Percentiles rank a stretch among this genome's conserved stretches.
Conservation (phyloP, 495 filamentous ascomycete species). For the Pyrenula aspistea region DNA sequence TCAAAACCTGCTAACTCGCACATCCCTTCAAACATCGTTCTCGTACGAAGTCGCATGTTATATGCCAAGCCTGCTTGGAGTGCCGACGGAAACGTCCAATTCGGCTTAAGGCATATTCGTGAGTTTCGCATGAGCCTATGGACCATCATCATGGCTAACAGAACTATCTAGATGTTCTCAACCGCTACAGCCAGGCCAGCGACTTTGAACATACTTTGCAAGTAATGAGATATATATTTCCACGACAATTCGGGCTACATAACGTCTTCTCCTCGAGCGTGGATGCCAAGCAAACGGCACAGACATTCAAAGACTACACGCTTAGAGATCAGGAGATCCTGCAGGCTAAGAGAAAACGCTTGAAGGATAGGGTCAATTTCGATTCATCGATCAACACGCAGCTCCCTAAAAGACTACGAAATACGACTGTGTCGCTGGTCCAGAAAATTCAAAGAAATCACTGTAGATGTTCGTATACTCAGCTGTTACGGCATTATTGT, state of each 20-base stretch:
- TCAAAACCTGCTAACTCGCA: not conserved
- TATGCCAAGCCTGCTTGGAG: constrained; percentile 66
- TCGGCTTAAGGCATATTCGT: constrained; percentile 76
- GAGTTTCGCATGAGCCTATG: constrained; percentile 21
- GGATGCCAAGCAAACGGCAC: constrained; percentile 49
- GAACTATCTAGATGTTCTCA: constrained; percentile 59
- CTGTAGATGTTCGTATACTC: constrained; percentile 60
- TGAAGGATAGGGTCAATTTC: not conserved
- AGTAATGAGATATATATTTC: constrained; percentile 88
- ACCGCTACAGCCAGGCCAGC: constrained; percentile 49
- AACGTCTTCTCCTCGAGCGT: constrained; percentile 74
- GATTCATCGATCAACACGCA: constrained; percentile 10
- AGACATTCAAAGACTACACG: constrained; percentile 71
- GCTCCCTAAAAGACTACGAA: constrained; percentile 70
- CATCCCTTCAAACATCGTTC: constrained; percentile 50
- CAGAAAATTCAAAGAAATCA: constrained; percentile 58
- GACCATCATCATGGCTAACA: constrained; percentile 2
- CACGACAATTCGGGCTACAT: constrained; percentile 76
- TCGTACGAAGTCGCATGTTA: constrained; percentile 76
- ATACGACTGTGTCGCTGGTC: constrained; percentile 43
- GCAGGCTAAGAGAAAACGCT: not conserved
- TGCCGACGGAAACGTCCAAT: constrained; percentile 49
- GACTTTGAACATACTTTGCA: constrained; percentile 43
- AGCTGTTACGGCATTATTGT: constrained; percentile 73
- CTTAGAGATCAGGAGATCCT: constrained; percentile 73